Evolutionary conservation across 345 rosid genomes (phyloP).

Genomic region (Moringa oleifera): DNA sequence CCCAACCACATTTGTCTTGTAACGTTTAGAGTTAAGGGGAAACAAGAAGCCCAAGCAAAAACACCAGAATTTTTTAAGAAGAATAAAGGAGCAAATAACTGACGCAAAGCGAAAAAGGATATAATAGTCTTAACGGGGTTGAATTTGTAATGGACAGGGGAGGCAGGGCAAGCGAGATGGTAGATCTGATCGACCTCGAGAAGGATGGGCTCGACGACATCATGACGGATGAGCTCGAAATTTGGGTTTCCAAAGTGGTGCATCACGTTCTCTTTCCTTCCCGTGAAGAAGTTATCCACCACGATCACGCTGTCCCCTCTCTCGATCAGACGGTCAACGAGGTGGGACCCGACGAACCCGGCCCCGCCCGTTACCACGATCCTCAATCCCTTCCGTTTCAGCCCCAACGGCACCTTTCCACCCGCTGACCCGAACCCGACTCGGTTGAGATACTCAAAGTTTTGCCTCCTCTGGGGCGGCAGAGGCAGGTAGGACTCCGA

Average conservation of each 20-base stretch:
- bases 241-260: constrained; percentile 91
- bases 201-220: constrained; percentile 87
- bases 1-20: constrained; percentile 97
- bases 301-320: constrained; percentile 97
- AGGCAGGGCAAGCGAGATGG: constrained; percentile 96
- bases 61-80: background rate
- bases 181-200: constrained; percentile 99
- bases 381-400: constrained; percentile 72
- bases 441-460: constrained; percentile 28
- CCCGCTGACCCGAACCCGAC: constrained; percentile 30
- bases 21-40: constrained; percentile 23
- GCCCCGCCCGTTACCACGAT: constrained; percentile 98
- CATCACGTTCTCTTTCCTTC: constrained; percentile 93
- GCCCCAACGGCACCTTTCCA: constrained; percentile 85
- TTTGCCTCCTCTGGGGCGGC: constrained; percentile 18
- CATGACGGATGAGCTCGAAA: constrained; percentile 91
- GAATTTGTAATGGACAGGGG: constrained; percentile 96
- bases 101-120: constrained; percentile 32
- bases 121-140: constrained; percentile 96
- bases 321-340: constrained; percentile 85
- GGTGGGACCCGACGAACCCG: constrained; percentile 98
- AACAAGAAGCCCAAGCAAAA: background rate
- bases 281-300: constrained; percentile 98
- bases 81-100: background rate
- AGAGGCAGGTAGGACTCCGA: constrained; percentile 23